These are phyloP conservation scores for Aspergillus sp. DNA, from an alignment of 2,329 filamentous ascomycete genomes.

Conservation along the genomic window DNA sequence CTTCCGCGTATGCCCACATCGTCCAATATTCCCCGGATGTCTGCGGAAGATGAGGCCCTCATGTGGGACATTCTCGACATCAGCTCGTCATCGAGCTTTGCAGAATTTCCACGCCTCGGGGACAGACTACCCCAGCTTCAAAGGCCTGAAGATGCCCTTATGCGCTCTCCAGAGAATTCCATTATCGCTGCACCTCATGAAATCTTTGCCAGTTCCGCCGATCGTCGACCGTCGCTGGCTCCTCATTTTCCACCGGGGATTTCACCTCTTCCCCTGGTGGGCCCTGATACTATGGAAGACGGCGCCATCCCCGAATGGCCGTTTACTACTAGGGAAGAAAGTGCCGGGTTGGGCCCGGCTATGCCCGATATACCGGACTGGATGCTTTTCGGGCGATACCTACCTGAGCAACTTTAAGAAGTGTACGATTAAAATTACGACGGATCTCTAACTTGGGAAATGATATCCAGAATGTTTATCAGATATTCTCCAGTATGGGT, in stretches of 20 bases:
- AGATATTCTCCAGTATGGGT: too few species aligned
- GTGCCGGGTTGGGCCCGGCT: slow-evolving; percentile 7
- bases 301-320: slow-evolving; percentile 16
- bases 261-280: not conserved
- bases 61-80: slow-evolving; percentile 28
- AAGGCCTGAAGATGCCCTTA: not conserved
- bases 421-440: not conserved
- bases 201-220: not conserved
- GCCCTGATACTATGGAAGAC: not conserved
- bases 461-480: not conserved
- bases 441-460: too few species aligned
- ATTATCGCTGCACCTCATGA: not conserved
- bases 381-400: slow-evolving; percentile 22
- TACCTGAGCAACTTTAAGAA: slow-evolving; percentile 21
- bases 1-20: slow-evolving; percentile 24
- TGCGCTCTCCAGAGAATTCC: not conserved
- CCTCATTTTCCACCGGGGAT: not conserved
- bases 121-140: not conserved
- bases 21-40: slow-evolving; percentile 24
- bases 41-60: slow-evolving; percentile 19
- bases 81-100: slow-evolving; percentile 12
- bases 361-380: slow-evolving; percentile 24
- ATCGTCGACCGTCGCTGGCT: not conserved
- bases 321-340: slow-evolving; percentile 7
- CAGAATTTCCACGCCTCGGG: not conserved